Evolutionary conservation across 2,329 filamentous ascomycete genomes (phyloP), one percentile per base, ranked within the genome.

Genomic region (Fusarium cicatricum): DNA sequence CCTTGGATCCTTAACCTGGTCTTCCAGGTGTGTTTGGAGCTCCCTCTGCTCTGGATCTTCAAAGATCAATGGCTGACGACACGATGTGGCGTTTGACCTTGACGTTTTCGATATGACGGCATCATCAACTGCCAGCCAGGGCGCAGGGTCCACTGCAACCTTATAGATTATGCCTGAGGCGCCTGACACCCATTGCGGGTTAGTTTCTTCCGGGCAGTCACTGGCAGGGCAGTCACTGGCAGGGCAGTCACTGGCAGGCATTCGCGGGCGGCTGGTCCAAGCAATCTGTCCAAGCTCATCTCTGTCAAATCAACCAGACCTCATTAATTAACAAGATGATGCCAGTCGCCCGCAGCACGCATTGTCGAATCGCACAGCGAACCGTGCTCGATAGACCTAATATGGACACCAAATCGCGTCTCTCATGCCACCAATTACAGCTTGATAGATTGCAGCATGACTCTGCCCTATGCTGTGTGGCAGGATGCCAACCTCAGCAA

Each of bases 1-100:
- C 38, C 38, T 42, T 45, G 44, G 39, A 44, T 28, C 38, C 38
- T 42, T 45, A 41, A 55, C 51, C 41, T 47, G 41, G 17, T 38
- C 41, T 47, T 55, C 50, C 41, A 34, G 38, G 17, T 16, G 37
- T 33, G 29, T 39, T 15, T 21, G 44, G 39, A 17, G 34, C 33
- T 37, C 23, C 46, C 12, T 19, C 33, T 34, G 33, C 39, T 49
- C 55, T 63, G 37, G 40, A 55, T 50, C 34, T 33, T 44, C 53
- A 29, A 41, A 21, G 45, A 40, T 34, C 29, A 58, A 62, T 34
- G 32, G 48, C 38, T 28, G 26, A 60, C 26, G 26, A 41, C 49
- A 40, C 23, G 42, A 60, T 63, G 59, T 63, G 55, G 59, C 55
- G 59, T 55, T 49, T 62, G 45, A 46, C 41, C 32, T 57, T 55